Conservation (phyloP, 495 filamentous ascomycete species). For the Penicillium bovifimosum region DNA sequence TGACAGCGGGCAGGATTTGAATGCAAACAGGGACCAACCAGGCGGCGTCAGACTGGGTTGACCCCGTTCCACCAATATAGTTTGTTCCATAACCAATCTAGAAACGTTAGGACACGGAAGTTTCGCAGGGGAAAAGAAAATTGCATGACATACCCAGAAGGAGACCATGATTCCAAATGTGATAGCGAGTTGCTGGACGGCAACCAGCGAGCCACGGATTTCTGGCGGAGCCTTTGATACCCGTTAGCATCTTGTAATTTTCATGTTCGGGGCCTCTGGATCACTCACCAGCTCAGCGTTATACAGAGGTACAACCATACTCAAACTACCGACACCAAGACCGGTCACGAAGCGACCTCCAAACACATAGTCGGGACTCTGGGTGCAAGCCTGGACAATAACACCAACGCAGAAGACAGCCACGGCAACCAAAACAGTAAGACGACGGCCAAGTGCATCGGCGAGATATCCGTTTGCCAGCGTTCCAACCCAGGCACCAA, state of each 20-base stretch:
- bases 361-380: slow-evolving; percentile 56
- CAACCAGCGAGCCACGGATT: slow-evolving; percentile 65
- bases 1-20: slow-evolving; percentile 38
- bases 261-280: background rate
- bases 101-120: slow-evolving; percentile 30
- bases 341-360: slow-evolving; percentile 74
- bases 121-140: background rate
- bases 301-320: slow-evolving; percentile 56
- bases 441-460: slow-evolving; percentile 67
- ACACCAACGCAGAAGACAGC: slow-evolving; percentile 71
- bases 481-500: slow-evolving; percentile 77
- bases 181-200: slow-evolving; percentile 66
- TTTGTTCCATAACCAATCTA: slow-evolving; percentile 40
- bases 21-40: slow-evolving; percentile 44
- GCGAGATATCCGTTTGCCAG: slow-evolving; percentile 70
- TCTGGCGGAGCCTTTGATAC: slow-evolving; percentile 54
- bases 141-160: slow-evolving; percentile 52
- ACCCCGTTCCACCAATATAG: slow-evolving; percentile 42
- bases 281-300: slow-evolving; percentile 53
- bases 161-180: slow-evolving; percentile 59
- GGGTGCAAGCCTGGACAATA: slow-evolving; percentile 61
- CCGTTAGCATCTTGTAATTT: slow-evolving; percentile 52
- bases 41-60: slow-evolving; percentile 33
- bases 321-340: slow-evolving; percentile 33
- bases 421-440: slow-evolving; percentile 62